Conservation (phyloP, 345 rosid genomes). For the Combretum micranthum region DNA sequence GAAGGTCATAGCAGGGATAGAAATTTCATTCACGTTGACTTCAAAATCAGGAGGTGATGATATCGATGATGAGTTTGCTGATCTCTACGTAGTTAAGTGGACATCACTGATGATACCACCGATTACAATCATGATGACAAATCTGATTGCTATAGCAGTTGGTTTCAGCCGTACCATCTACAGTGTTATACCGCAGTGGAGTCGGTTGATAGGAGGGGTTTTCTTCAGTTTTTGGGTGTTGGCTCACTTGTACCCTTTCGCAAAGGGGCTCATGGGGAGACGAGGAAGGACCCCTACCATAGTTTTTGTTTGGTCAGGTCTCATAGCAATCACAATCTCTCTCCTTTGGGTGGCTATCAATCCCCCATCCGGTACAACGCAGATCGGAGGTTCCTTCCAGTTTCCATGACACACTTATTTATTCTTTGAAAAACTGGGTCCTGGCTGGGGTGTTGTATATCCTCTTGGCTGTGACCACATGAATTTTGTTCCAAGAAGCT, state of each 20-base stretch:
- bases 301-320: conserved; percentile 96
- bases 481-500: conserved; percentile 1
- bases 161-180: conserved; percentile 91
- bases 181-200: conserved; percentile 83
- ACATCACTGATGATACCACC: conserved; percentile 91
- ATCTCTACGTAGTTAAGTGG: conserved; percentile 79
- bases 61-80: conserved; percentile 87
- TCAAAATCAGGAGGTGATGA: conserved; percentile 88
- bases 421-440: conserved; percentile 14
- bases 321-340: conserved; percentile 84
- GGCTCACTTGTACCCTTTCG: conserved; percentile 98
- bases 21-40: conserved; percentile 87
- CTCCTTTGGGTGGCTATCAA: conserved; percentile 96
- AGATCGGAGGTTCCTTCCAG: conserved; percentile 88
- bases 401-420: conserved; percentile 60
- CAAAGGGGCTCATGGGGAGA: conserved; percentile 97
- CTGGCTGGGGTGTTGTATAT: conserved; percentile 9
- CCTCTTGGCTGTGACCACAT: conserved; percentile 10
- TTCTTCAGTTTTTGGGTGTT: conserved; percentile 99
- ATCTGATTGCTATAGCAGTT: conserved; percentile 83
- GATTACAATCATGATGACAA: conserved; percentile 84
- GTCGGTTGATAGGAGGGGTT: conserved; percentile 78
- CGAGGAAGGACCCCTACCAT: conserved; percentile 96
- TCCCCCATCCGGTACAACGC: conserved; percentile 63
- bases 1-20: conserved; percentile 89